Percentiles rank a stretch among this genome's conserved stretches.
These are phyloP conservation scores for Bigelowiella natans DNA, from an alignment of 78 protist genomes.

Conservation along the genomic window DNA sequence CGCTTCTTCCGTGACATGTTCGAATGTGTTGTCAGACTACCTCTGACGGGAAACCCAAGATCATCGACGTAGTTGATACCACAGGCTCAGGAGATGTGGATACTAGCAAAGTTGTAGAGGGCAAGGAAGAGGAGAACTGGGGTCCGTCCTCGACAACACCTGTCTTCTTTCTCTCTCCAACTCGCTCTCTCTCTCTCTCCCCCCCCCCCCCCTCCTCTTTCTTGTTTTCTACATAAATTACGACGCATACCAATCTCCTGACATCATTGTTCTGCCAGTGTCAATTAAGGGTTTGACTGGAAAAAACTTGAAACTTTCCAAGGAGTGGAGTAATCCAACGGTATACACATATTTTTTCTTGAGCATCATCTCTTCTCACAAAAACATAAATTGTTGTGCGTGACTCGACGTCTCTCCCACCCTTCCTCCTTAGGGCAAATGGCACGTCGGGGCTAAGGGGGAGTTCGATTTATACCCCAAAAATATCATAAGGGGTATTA, in stretches of 20 bases:
- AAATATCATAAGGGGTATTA: no score
- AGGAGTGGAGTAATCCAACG: neutral
- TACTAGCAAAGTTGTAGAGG: neutral
- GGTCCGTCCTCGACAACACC: no score
- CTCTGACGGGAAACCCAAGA: constrained; percentile 59
- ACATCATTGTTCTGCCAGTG: neutral
- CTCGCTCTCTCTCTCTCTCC: no score
- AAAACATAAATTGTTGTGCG: no score
- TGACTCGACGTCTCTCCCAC: no score
- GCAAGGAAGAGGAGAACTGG: neutral
- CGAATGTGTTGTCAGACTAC: constrained; percentile 31
- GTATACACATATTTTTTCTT: no score
- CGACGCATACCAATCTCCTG: no score
- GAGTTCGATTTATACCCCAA: neutral
- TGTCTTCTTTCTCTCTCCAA: no score
- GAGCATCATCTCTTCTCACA: no score
- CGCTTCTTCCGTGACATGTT: constrained; percentile 11
- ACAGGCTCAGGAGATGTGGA: constrained; percentile 27
- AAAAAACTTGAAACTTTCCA: neutral
- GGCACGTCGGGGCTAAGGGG: neutral
- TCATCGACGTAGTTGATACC: constrained; percentile 58
- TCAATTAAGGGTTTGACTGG: neutral
- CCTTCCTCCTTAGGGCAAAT: neutral
- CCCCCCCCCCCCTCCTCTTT: no score
- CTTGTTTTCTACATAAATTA: no score